Evolutionary conservation across 2,329 filamentous ascomycete genomes (phyloP), one percentile per base, ranked within the genome.

Genomic region (Bisporella sp.): DNA sequence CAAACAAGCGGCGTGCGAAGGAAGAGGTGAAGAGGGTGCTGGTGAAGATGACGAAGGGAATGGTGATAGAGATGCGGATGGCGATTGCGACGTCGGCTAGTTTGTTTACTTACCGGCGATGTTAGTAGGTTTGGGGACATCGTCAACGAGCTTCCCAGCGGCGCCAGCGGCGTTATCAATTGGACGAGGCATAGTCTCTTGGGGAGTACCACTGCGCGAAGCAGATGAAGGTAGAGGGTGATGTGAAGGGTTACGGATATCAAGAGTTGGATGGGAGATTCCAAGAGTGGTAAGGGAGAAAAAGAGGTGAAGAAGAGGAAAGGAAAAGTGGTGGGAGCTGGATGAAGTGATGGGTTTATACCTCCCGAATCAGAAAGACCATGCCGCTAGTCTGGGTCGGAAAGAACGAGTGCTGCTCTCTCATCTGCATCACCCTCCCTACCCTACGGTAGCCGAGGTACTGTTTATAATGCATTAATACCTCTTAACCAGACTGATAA

Each of bases 21-120:
- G 41, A 11, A 44, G 42, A 49, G 30, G 41, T 45, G 32, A 49
- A 49, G 13, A 49, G 47, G 9, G 47, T 49, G 8, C 33, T 30
- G 7, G 33, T 29, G 32, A 49, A 45, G 32, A 49, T 37, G 41
- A 45, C n/a, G 21, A 12, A 21, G 8, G 21, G 7, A 12, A 11
- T 12, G 41, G 11, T 12, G 41, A 42, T 9, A 42, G 9, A 42
- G 41, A 42, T 39, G 35, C 3, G 21, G 21, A 21, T 21, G 3
- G 21, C 21, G 21, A 21, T 21, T 21, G 21, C 21, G 21, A 21
- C 21, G 3, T 21, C 21, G 2, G 21, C 21, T 21, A 21, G 21
- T 21, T 21, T 21, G 3, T 21, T 21, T 39, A 39, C 35, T 39
- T 39, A n/a, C 35, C 35, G 35, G 8, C n/a, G 35, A 39, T 39